Percentiles rank a stretch among this genome's conserved stretches.
phyloP scores from a whole-genome alignment of 352 stramenopile genomes.

The Hyaloperonospora brassicae region DNA sequence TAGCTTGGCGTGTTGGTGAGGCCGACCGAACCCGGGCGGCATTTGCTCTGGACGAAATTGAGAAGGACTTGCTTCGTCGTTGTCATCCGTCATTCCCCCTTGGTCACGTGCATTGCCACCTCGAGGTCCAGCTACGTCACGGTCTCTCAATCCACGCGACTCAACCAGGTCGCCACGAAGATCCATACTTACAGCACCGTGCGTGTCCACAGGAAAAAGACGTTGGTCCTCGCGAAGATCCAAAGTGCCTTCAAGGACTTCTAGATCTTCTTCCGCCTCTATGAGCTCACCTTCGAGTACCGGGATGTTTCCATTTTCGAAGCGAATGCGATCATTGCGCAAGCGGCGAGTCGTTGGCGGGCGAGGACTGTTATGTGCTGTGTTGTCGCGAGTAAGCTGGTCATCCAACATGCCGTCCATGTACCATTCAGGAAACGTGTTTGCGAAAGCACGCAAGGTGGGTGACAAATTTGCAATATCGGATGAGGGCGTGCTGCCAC shows the following conservation, averaged over 20 bases:
- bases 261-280: constrained; percentile 58
- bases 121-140: constrained; percentile 17
- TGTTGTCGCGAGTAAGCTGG: constrained; percentile 35
- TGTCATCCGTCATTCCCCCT: constrained; percentile 32
- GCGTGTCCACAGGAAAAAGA: constrained; percentile 46
- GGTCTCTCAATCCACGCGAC: constrained; percentile 22
- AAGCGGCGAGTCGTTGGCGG: constrained; percentile 21
- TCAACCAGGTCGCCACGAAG: constrained; percentile 25
- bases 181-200: constrained; percentile 33
- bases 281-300: constrained; percentile 55
- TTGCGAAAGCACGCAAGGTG: constrained; percentile 48
- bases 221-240: constrained; percentile 58
- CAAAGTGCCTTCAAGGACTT: constrained; percentile 59
- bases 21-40: constrained; percentile 37
- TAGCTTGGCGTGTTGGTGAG: constrained; percentile 51
- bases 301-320: constrained; percentile 31
- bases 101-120: constrained; percentile 18
- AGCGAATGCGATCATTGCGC: constrained; percentile 39
- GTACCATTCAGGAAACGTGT: constrained; percentile 66
- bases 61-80: constrained; percentile 39
- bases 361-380: constrained; percentile 34
- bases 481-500: constrained; percentile 28
- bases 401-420: constrained; percentile 49
- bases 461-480: constrained; percentile 40
- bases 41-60: constrained; percentile 36